Conservation (phyloP, 163 green algal species). For the Scenedesmus sp. region DNA sequence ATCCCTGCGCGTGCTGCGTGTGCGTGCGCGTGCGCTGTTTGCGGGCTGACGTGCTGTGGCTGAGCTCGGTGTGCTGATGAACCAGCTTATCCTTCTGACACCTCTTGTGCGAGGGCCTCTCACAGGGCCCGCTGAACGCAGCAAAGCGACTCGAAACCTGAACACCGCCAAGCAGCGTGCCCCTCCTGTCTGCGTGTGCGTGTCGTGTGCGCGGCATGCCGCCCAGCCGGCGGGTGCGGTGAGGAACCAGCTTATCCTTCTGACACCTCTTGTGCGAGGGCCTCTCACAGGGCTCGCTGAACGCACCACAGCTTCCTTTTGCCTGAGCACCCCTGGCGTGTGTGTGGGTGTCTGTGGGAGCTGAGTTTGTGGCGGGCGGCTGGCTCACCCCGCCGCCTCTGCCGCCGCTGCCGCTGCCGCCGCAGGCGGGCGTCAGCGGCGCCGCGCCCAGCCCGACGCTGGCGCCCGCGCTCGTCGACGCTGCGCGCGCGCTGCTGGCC, state of each 20-base stretch:
- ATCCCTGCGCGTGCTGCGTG: neutral
- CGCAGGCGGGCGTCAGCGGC: constrained; percentile 8
- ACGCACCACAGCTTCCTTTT: constrained; percentile 32
- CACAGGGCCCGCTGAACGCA: constrained; percentile 23
- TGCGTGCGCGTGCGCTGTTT: neutral
- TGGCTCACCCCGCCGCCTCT: too few species aligned
- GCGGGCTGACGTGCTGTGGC: neutral
- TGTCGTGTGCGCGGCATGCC: too few species aligned
- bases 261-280: constrained; percentile 46
- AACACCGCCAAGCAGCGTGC: too few species aligned
- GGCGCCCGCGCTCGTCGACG: constrained; percentile 52
- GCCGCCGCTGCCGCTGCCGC: neutral
- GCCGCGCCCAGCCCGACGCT: constrained; percentile 51
- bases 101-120: constrained; percentile 34
- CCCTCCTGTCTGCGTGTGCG: neutral
- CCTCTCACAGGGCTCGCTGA: neutral
- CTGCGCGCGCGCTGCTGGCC: constrained; percentile 53
- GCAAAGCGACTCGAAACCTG: constrained; percentile 6
- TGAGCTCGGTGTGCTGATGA: constrained; percentile 16
- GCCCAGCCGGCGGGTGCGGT: neutral
- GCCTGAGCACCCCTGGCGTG: constrained; percentile 39
- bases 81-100: constrained; percentile 27
- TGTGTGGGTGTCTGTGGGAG: too few species aligned
- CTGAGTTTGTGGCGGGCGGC: too few species aligned
- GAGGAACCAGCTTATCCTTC: constrained; percentile 27